These are phyloP conservation scores for Annulohypoxylon moriforme DNA, from an alignment of 495 filamentous ascomycete genomes.

Conservation along the genomic window DNA sequence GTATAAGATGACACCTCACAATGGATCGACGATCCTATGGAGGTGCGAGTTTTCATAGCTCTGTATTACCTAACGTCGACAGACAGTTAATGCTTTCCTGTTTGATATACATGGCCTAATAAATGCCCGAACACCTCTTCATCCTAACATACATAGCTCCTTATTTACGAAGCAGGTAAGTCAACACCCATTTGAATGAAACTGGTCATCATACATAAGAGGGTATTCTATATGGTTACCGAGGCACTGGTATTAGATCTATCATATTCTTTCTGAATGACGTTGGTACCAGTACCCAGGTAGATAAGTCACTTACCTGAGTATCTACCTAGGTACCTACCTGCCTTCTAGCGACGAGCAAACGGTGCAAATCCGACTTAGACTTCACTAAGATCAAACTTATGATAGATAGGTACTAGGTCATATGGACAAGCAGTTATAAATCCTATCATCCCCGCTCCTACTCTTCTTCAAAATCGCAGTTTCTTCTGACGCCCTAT, in stretches of 20 bases:
- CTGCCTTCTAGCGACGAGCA: too few species aligned
- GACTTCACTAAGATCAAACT: not conserved
- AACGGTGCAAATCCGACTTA: not conserved
- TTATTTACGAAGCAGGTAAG: not conserved
- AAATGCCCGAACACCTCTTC: conserved; percentile 6
- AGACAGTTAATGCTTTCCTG: not conserved
- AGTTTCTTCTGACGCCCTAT: not conserved
- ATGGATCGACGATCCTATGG: conserved; percentile 24
- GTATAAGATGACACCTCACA: conserved; percentile 21
- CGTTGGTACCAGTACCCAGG: too few species aligned
- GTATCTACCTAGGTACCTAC: too few species aligned
- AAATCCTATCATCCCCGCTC: not conserved
- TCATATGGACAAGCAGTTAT: not conserved
- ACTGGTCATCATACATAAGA: not conserved
- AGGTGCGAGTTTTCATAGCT: not conserved
- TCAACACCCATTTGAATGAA: not conserved
- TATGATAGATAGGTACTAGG: not conserved
- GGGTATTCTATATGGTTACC: not conserved
- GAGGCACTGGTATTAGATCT: too few species aligned
- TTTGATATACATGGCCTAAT: conserved; percentile 5
- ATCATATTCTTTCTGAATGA: not conserved
- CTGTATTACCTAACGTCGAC: not conserved
- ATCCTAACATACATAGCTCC: conserved; percentile 21
- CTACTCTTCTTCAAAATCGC: too few species aligned
- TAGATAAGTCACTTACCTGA: too few species aligned